phyloP scores from a whole-genome alignment of 2,329 filamentous ascomycete genomes.

The Septoria petroselini region DNA sequence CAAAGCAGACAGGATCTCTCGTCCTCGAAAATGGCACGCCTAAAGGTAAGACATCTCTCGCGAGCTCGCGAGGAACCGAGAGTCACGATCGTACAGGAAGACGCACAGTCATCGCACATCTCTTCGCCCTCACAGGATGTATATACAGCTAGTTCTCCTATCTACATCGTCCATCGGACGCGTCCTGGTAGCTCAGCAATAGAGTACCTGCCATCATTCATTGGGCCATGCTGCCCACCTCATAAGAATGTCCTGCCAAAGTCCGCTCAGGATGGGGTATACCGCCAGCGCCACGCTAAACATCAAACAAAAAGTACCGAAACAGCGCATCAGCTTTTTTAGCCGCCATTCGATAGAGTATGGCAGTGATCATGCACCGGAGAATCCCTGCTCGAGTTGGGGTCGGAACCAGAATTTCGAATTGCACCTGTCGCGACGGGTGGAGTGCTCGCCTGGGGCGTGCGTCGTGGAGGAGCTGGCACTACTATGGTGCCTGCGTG shows the following conservation, averaged over 20 bases:
- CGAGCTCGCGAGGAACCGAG: too few species aligned
- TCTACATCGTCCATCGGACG: too few species aligned
- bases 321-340: neutral
- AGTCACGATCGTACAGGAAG: too few species aligned
- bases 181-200: neutral
- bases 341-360: neutral
- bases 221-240: neutral
- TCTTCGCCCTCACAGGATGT: too few species aligned
- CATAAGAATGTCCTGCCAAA: neutral
- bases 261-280: neutral
- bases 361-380: neutral
- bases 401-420: neutral
- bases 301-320: neutral
- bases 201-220: neutral
- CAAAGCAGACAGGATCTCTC: too few species aligned
- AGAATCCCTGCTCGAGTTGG: constrained; percentile 4
- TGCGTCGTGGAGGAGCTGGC: constrained; percentile 27
- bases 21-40: too few species aligned
- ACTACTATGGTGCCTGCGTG: constrained; percentile 27
- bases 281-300: constrained; percentile 20
- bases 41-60: too few species aligned
- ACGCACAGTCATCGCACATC: neutral
- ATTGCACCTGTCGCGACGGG: constrained; percentile 3
- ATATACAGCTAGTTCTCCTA: too few species aligned
- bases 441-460: constrained; percentile 14